These are phyloP conservation scores for Syzygium jambos DNA, from an alignment of 345 rosid species.

Conservation along the genomic window DNA sequence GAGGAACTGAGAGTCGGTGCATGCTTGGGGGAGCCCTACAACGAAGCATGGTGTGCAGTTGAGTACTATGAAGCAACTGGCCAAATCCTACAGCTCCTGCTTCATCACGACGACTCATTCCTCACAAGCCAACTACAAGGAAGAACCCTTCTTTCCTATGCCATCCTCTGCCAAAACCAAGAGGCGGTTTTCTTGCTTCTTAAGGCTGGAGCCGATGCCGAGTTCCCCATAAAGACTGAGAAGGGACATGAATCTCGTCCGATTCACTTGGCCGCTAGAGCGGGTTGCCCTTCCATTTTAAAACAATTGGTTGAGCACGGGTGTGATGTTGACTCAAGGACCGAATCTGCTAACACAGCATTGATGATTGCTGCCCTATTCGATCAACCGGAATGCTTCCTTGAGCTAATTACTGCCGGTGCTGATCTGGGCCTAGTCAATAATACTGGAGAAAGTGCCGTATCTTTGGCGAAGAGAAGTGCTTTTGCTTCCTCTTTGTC, in stretches of 20 bases:
- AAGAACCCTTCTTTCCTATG: slow-evolving; percentile 26
- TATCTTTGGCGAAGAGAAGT: slow-evolving; percentile 16
- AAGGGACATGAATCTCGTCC: slow-evolving; percentile 21
- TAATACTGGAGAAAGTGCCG: slow-evolving; percentile 12
- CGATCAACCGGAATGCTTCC: slow-evolving; percentile 21
- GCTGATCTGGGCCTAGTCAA: slow-evolving; percentile 25
- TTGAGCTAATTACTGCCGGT: slow-evolving; percentile 14
- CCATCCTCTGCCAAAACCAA: slow-evolving; percentile 30
- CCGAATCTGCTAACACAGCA: slow-evolving; percentile 20
- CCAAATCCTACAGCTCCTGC: slow-evolving; percentile 18
- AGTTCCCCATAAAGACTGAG: slow-evolving; percentile 13
- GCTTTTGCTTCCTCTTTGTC: slow-evolving; percentile 12
- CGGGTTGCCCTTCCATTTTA: slow-evolving; percentile 12
- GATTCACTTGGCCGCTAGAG: slow-evolving; percentile 24
- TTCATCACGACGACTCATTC: slow-evolving; percentile 7
- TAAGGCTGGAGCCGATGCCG: slow-evolving; percentile 14
- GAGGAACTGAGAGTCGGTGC: slow-evolving; percentile 31
- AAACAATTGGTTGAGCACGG: slow-evolving; percentile 13
- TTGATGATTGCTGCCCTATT: slow-evolving; percentile 21
- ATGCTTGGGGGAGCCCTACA: slow-evolving; percentile 28
- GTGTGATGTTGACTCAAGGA: slow-evolving; percentile 16
- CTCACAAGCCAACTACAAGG: slow-evolving; percentile 16
- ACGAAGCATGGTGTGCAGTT: slow-evolving; percentile 24
- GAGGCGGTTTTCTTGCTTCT: slow-evolving; percentile 16
- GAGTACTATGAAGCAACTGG: slow-evolving; percentile 29